Percentiles rank a stretch among this genome's conserved stretches.
phyloP scores from a whole-genome alignment of 805 yeast genomes.

The Saccharomycopsis fodiens region DNA sequence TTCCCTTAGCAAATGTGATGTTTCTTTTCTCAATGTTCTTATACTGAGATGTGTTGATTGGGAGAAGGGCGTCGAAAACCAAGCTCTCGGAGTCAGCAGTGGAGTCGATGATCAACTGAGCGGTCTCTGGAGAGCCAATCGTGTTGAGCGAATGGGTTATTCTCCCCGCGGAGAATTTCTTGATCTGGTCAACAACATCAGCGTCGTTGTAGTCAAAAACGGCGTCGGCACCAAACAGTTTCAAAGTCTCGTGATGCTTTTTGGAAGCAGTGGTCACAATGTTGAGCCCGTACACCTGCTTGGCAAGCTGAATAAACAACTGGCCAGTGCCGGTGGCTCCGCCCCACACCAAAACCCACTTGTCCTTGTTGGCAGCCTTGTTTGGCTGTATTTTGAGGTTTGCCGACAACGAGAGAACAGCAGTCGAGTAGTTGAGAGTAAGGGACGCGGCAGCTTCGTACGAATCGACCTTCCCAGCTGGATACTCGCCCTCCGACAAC shows the following conservation, averaged over 20 bases:
- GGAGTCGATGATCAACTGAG: neutral
- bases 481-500: conserved; percentile 17
- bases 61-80: neutral
- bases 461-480: conserved; percentile 35
- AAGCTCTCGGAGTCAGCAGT: neutral
- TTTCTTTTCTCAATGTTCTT: neutral
- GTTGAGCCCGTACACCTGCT: conserved; percentile 35
- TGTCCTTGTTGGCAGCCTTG: conserved; percentile 27
- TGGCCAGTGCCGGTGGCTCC: conserved; percentile 64
- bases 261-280: conserved; percentile 45
- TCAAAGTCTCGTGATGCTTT: conserved; percentile 36
- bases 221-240: conserved; percentile 42
- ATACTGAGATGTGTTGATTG: neutral
- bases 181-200: conserved; percentile 38
- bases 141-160: conserved; percentile 30
- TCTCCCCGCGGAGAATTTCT: conserved; percentile 24
- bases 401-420: conserved; percentile 33
- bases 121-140: conserved; percentile 17
- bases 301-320: conserved; percentile 52
- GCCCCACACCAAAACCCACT: conserved; percentile 49
- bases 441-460: conserved; percentile 64
- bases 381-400: conserved; percentile 27
- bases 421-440: conserved; percentile 45
- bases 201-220: conserved; percentile 44
- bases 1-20: neutral